These are phyloP conservation scores for Pascua guehoae DNA, from an alignment of 1,284 basidiomycete species.

Conservation along the genomic window DNA sequence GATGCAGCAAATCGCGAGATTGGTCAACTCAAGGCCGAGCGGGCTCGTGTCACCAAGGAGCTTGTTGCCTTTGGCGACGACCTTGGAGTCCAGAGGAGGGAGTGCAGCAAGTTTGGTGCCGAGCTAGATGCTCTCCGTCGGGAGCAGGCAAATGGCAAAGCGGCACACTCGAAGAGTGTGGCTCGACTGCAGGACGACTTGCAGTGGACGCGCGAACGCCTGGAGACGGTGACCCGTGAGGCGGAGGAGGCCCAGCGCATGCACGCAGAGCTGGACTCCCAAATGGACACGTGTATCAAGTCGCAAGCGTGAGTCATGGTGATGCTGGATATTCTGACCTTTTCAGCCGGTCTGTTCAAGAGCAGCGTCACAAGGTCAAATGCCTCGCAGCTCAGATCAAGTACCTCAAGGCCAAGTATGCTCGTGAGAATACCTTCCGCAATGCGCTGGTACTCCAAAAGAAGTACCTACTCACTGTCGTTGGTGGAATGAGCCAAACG, in stretches of 20 bases:
- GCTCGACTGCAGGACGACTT: conserved; percentile 1
- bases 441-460: conserved; percentile 81
- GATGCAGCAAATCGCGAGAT: conserved; percentile 20
- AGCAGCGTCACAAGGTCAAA: conserved; percentile 35
- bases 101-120: conserved; percentile 52
- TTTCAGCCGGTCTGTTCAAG: neutral
- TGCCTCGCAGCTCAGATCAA: conserved; percentile 59
- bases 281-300: too few relatives aligned
- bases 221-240: conserved; percentile 13
- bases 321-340: too few relatives aligned
- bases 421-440: conserved; percentile 77
- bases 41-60: conserved; percentile 18
- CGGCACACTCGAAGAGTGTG: neutral
- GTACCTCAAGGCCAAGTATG: conserved; percentile 88
- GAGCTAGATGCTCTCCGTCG: conserved; percentile 60
- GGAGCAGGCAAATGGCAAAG: conserved; percentile 11
- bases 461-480: conserved; percentile 56
- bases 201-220: conserved; percentile 4
- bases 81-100: conserved; percentile 50
- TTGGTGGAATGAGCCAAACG: conserved; percentile 65
- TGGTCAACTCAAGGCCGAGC: conserved; percentile 14
- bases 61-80: conserved; percentile 36
- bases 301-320: too few relatives aligned
- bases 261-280: too few relatives aligned
- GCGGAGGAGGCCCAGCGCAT: conserved; percentile 16